These are phyloP conservation scores for Rhizophagus clarus DNA, from an alignment of 192 early-diverging fungal genomes.

Conservation along the genomic window DNA sequence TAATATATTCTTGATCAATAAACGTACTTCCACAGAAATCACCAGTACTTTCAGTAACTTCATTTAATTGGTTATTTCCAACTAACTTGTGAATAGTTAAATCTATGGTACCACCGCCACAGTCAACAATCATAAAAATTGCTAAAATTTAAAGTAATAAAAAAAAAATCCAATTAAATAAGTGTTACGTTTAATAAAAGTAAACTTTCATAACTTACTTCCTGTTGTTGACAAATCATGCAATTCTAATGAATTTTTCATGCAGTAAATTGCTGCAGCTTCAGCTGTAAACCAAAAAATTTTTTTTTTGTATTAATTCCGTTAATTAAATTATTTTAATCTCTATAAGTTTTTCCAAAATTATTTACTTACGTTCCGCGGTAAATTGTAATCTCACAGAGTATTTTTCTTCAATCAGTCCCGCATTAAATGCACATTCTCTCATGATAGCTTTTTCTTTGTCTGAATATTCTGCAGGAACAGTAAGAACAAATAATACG, in stretches of 20 bases:
- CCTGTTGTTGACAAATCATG: neutral
- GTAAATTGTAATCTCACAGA: no score
- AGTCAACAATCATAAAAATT: conserved; percentile 48
- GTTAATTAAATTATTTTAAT: no score
- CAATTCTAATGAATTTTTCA: neutral
- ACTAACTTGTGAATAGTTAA: conserved; percentile 33
- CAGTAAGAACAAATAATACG: no score
- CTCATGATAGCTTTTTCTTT: no score
- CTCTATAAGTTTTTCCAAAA: no score
- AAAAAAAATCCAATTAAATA: neutral
- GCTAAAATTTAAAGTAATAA: neutral
- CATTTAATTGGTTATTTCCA: conserved; percentile 30
- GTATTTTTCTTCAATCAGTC: no score
- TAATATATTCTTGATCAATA: conserved; percentile 46
- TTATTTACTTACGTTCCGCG: no score
- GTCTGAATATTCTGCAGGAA: no score
- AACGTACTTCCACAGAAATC: conserved; percentile 44
- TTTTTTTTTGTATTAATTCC: no score
- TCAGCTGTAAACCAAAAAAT: neutral
- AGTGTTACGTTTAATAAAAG: neutral
- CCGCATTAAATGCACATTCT: no score
- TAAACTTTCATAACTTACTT: neutral
- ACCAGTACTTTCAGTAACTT: conserved; percentile 30
- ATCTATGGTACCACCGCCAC: conserved; percentile 49
- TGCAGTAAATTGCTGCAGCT: neutral